Evolutionary conservation across 768 basidiomycete species (phyloP).

Genomic region (Termitomyces sp.): DNA sequence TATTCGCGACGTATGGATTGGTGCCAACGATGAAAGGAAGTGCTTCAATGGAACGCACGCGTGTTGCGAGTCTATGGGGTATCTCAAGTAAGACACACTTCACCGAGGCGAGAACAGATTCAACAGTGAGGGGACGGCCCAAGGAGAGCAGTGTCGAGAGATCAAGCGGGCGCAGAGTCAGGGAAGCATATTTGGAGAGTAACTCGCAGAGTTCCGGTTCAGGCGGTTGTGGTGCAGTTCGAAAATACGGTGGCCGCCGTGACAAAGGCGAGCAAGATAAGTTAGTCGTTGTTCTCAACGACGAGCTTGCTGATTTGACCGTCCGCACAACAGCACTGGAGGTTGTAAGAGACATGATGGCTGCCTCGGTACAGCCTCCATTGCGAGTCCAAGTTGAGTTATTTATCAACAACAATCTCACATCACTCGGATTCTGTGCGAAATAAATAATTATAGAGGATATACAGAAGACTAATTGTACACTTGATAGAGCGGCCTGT

Average conservation of each 20-base stretch:
- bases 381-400: not conserved
- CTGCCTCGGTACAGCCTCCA: not conserved
- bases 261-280: slow-evolving; percentile 1
- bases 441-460: slow-evolving; percentile 8
- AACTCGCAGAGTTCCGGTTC: slow-evolving; percentile 53
- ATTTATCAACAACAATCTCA: not conserved
- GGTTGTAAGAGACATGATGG: slow-evolving; percentile 7
- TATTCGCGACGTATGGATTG: slow-evolving; percentile 79
- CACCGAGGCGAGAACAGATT: slow-evolving; percentile 72
- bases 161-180: slow-evolving; percentile 62
- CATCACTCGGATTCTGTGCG: not conserved
- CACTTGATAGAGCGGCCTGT: slow-evolving; percentile 85
- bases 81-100: slow-evolving; percentile 71
- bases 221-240: slow-evolving; percentile 42
- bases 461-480: slow-evolving; percentile 64
- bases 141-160: slow-evolving; percentile 71
- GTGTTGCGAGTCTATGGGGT: slow-evolving; percentile 69
- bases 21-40: slow-evolving; percentile 88
- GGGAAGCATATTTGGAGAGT: slow-evolving; percentile 54
- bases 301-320: slow-evolving; percentile 7
- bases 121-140: slow-evolving; percentile 65
- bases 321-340: not conserved
- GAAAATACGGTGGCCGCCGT: slow-evolving; percentile 19
- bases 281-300: slow-evolving; percentile 3
- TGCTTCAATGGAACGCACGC: slow-evolving; percentile 67